A percentile compares a stretch with the other conserved stretches of the same genome.
Evolutionary conservation across 2,329 filamentous ascomycete genomes (phyloP).

Genomic region (Pseudogymnoascus sp.): DNA sequence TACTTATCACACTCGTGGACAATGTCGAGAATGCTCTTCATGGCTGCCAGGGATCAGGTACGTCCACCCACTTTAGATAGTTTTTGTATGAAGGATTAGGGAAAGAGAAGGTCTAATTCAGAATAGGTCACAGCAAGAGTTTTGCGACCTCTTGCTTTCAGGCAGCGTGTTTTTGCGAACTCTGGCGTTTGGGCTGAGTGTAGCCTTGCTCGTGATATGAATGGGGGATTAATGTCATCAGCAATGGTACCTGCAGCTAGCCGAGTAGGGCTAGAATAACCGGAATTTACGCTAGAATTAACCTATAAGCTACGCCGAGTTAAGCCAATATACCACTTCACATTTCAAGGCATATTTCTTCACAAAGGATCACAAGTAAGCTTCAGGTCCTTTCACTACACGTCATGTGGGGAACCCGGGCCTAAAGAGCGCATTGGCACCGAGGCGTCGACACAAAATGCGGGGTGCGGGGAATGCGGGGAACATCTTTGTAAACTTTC

Average conservation of each 20-base stretch:
- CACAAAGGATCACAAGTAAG: too few relatives aligned
- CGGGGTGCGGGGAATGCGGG: background rate
- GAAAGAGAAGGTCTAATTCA: background rate
- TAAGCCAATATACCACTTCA: too few relatives aligned
- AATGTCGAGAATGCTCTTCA: constrained; percentile 31
- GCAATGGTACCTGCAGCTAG: background rate
- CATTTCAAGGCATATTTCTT: too few relatives aligned
- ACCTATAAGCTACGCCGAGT: background rate
- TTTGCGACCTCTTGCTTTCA: background rate
- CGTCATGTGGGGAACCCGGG: constrained; percentile 1
- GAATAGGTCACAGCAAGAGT: background rate
- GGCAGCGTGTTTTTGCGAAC: background rate
- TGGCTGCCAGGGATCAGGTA: background rate
- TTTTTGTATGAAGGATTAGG: background rate
- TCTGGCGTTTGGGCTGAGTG: too few relatives aligned
- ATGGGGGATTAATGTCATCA: background rate
- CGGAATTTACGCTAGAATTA: background rate
- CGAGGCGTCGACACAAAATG: background rate
- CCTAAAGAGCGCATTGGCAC: background rate
- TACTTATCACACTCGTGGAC: constrained; percentile 39
- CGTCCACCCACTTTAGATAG: background rate
- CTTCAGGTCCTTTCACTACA: background rate
- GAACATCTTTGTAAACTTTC: background rate
- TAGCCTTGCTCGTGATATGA: background rate
- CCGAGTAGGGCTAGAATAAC: background rate